Evolutionary conservation across 768 basidiomycete genomes (phyloP), one percentile per base, ranked within the genome.

Genomic region (Mycena haematopus): DNA sequence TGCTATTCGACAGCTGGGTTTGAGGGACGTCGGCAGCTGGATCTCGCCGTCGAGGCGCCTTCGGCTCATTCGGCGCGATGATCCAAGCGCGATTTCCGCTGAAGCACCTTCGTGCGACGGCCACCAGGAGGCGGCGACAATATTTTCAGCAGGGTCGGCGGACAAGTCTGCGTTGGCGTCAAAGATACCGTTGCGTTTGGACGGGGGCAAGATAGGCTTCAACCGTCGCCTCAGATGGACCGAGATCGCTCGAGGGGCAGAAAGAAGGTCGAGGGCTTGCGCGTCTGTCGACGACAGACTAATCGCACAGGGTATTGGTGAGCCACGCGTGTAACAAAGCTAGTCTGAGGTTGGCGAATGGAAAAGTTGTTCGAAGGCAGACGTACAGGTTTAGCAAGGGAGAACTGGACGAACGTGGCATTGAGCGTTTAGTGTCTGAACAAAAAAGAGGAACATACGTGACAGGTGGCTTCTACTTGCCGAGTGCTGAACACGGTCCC

Each of bases 201-300:
- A 63, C 14, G 65, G 58, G 45, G 65, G 62, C 24, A 25, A 19
- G 10, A 59, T 5, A 0, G 67, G 63, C 22, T 56, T 60, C 11
- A 65, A 50, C 15, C 67, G 67, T 4, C 68, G 68, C 7, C 63
- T 52, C 11, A 69, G 65, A 29, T 56, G 53, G 25, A 66, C 65
- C 0, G 46, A 38, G n/a, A 67, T 49, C 2, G 68, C 62, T 2
- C 63, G 58, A 10, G 69, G 69, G 10, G 67, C 56, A 0, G 67
- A 68, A 24, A 70, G 65, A 15, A 70, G 69, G 58, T 70, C 69
- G 29, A 70, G 58, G 8, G 68, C 67, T 33, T 70, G 67, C 13
- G 24, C 15, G 45, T 70, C 67, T 3, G 47, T 42, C 19, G 59
- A 64, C 1, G 56, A 58, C 1, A 70, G 52, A 10, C 54, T 49